phyloP scores from a whole-genome alignment of 2,329 filamentous ascomycete genomes.

The Epichloe scottii region DNA sequence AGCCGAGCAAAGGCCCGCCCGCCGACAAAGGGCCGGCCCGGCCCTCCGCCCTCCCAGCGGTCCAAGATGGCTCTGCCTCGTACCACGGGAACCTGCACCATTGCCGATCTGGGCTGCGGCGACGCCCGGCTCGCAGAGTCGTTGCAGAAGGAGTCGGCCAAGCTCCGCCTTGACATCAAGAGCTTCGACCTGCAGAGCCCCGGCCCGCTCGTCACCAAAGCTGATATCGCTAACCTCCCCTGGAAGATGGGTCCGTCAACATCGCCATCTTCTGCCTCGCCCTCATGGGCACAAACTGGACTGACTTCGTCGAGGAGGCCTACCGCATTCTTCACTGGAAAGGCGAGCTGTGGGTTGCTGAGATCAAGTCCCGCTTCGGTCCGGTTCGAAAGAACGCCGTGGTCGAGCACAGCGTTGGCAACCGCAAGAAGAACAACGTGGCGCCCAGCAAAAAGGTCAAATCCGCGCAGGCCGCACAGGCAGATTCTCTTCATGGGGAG shows the following conservation, averaged over 20 bases:
- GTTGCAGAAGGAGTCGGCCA: conserved; percentile 49
- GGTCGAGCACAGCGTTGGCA: conserved; percentile 60
- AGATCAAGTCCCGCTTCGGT: conserved; percentile 85
- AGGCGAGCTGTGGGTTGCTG: conserved; percentile 91
- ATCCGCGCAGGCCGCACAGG: conserved; percentile 26
- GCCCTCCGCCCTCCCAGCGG: conserved; percentile 14
- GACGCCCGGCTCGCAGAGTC: conserved; percentile 70
- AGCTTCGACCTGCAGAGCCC: conserved; percentile 82
- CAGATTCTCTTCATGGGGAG: conserved; percentile 36
- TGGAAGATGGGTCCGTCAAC: conserved; percentile 64
- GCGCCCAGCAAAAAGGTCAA: conserved; percentile 32
- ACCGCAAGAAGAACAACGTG: conserved; percentile 40
- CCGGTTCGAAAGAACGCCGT: conserved; percentile 27
- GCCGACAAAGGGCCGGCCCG: conserved; percentile 18
- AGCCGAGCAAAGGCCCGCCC: conserved; percentile 45
- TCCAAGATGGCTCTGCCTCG: conserved; percentile 49
- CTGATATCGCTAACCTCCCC: conserved; percentile 75
- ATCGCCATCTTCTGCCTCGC: conserved; percentile 91
- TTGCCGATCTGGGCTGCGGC: conserved; percentile 89
- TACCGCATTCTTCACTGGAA: conserved; percentile 85
- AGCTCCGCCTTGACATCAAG: conserved; percentile 60
- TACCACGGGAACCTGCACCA: conserved; percentile 57
- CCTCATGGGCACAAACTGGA: conserved; percentile 98
- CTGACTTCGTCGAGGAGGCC: conserved; percentile 91
- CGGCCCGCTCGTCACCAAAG: conserved; percentile 64